These are phyloP conservation scores for Adansonia grandidieri DNA, from an alignment of 441 rosid genomes.

Conservation along the genomic window DNA sequence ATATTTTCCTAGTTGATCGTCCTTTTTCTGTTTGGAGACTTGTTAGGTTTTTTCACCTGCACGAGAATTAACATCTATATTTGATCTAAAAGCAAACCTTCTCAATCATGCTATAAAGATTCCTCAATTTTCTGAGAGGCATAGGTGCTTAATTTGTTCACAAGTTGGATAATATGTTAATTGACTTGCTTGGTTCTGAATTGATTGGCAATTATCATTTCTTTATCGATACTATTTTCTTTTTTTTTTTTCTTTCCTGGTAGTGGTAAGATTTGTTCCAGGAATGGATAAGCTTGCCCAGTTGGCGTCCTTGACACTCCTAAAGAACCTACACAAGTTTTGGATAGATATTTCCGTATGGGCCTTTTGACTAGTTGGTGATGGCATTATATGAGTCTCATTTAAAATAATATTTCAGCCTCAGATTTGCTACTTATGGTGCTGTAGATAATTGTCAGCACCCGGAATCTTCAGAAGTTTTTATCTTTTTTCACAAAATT, in stretches of 20 bases:
- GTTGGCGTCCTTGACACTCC: conserved; percentile 26
- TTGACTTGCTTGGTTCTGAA: conserved; percentile 17
- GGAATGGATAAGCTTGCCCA: conserved; percentile 28
- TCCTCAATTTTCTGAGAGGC: conserved; percentile 2
- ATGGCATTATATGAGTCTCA: conserved; percentile 29
- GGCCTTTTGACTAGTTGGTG: conserved; percentile 28
- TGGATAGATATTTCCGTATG: conserved; percentile 4
- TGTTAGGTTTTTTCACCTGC: background rate
- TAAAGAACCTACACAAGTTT: conserved; percentile 17
- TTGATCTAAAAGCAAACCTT: background rate
- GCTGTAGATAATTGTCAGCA: conserved; percentile 10
- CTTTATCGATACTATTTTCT: background rate
- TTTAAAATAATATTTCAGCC: conserved; percentile 24
- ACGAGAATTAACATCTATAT: background rate
- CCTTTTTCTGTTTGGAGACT: background rate
- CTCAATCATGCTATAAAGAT: background rate
- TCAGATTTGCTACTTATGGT: background rate
- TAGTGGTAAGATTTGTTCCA: conserved; percentile 21
- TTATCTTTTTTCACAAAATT: background rate
- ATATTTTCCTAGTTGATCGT: background rate
- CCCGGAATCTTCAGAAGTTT: background rate
- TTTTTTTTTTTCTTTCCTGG: background rate
- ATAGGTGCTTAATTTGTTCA: background rate
- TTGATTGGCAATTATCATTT: conserved; percentile 16
- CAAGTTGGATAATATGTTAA: background rate